These are phyloP conservation scores for Daldinia childiae DNA, from an alignment of 495 filamentous ascomycete species.

Conservation along the genomic window DNA sequence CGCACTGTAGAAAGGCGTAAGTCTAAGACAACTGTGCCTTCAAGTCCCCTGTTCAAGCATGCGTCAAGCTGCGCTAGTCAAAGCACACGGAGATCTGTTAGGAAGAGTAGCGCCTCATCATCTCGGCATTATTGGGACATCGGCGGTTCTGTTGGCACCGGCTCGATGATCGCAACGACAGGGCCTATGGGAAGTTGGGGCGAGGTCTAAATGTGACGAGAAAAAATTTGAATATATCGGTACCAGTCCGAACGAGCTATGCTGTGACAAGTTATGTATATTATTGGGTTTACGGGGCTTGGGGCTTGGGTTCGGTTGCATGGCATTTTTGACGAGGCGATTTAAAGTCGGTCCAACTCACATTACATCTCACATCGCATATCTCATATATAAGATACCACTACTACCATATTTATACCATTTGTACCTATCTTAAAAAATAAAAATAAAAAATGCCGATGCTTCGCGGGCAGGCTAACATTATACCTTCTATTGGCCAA, in stretches of 20 bases:
- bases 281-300: slow-evolving; percentile 26
- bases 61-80: slow-evolving; percentile 80
- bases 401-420: slow-evolving; percentile 13
- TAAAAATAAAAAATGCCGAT: slow-evolving; percentile 12
- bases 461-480: slow-evolving; percentile 3
- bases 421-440: slow-evolving; percentile 27
- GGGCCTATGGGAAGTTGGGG: slow-evolving; percentile 78
- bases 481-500: slow-evolving; percentile 32
- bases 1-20: slow-evolving; percentile 60
- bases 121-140: slow-evolving; percentile 82
- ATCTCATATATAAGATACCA: slow-evolving; percentile 8
- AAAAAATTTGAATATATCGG: slow-evolving; percentile 4
- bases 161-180: slow-evolving; percentile 70
- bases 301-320: neutral
- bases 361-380: slow-evolving; percentile 11
- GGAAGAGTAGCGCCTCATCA: slow-evolving; percentile 68
- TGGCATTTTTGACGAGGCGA: slow-evolving; percentile 23
- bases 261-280: slow-evolving; percentile 21
- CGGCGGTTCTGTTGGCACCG: slow-evolving; percentile 77
- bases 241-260: slow-evolving; percentile 27
- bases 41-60: slow-evolving; percentile 61
- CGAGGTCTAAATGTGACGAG: slow-evolving; percentile 59
- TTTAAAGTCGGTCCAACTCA: slow-evolving; percentile 32
- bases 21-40: slow-evolving; percentile 61
- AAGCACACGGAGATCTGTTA: slow-evolving; percentile 72